Conservation (phyloP, 2,329 filamentous ascomycete species). For the Akanthomyces lecanii region DNA sequence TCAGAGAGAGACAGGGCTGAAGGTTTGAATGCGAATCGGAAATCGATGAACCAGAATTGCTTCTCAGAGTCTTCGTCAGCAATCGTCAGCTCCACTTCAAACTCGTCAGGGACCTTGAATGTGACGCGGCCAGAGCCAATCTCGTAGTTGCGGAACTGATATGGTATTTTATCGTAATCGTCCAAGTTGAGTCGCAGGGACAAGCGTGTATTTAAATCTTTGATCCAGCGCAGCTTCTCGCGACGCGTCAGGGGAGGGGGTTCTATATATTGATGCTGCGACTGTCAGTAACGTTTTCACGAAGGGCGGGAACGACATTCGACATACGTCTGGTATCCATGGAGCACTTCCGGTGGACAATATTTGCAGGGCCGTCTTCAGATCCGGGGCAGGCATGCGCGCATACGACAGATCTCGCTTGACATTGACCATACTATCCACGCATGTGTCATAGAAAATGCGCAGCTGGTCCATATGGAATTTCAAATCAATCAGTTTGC, state of each 20-base stretch:
- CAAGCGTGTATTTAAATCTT: conserved; percentile 78
- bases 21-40: conserved; percentile 78
- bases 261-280: conserved; percentile 70
- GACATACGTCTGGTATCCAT: conserved; percentile 72
- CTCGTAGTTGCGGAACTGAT: conserved; percentile 70
- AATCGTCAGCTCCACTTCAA: conserved; percentile 89
- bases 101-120: conserved; percentile 77
- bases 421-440: conserved; percentile 63
- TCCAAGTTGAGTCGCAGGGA: conserved; percentile 80
- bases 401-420: conserved; percentile 69
- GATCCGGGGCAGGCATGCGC: conserved; percentile 82
- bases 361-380: conserved; percentile 83
- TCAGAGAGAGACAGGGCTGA: conserved; percentile 58
- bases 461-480: conserved; percentile 65
- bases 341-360: conserved; percentile 72
- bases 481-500: conserved; percentile 83
- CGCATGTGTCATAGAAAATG: conserved; percentile 53
- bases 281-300: conserved; percentile 29
- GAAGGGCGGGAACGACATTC: neutral
- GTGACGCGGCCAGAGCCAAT: conserved; percentile 86
- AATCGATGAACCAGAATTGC: conserved; percentile 92
- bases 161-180: conserved; percentile 71
- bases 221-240: conserved; percentile 69
- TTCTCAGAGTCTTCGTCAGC: conserved; percentile 77
- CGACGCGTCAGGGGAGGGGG: conserved; percentile 66